Evolutionary conservation across 2,329 filamentous ascomycete species (phyloP), one percentile per base, ranked within the genome.

Genomic region (Macrophomina pseudophaseolina): DNA sequence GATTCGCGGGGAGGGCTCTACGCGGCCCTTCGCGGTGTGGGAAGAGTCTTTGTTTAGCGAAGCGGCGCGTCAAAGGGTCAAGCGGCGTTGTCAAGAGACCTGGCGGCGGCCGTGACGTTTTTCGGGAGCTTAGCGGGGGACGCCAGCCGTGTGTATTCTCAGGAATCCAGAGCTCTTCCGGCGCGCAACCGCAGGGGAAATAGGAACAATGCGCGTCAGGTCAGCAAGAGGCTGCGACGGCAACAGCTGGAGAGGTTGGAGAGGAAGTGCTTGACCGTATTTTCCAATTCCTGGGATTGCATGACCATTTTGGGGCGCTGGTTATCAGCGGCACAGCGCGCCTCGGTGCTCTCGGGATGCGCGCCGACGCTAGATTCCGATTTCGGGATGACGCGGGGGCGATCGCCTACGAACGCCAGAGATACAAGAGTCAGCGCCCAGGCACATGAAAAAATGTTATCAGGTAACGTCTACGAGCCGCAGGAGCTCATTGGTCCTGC

Each of bases 21-120:
- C 58, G 32, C 58, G 58, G 42, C 44, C 44, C 5, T 49, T 49
- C 32, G 58, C 58, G 32, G 28, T 38, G 58, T 51, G 58, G 3
- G 32, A 48, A 30, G 16, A 44, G 58, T 28, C 11, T 62, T 12
- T 23, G n/a, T 38, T 30, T 62, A 38, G 44, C 58, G 58, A 40
- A 44, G 3, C 4, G 42, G 44, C 16, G n/a, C 52, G 52, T 7
- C 12, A 14, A 40, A 53, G 52, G 16, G 49, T 8, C 56, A n/a
- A 33, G 23, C 18, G 56, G 16, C 40, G 40, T 9, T 32, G 40
- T 59, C 56, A 30, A 38, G 32, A 28, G 28, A 49, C 9, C 3
- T 62, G 58, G 54, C 49, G 58, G 58, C 58, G 58, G 58, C 49
- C 30, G 58, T 62, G 58, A 62, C 58, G 58, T 62, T 33, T 62